phyloP scores from a whole-genome alignment of 768 basidiomycete species.

The Hygrocybe punicea region DNA sequence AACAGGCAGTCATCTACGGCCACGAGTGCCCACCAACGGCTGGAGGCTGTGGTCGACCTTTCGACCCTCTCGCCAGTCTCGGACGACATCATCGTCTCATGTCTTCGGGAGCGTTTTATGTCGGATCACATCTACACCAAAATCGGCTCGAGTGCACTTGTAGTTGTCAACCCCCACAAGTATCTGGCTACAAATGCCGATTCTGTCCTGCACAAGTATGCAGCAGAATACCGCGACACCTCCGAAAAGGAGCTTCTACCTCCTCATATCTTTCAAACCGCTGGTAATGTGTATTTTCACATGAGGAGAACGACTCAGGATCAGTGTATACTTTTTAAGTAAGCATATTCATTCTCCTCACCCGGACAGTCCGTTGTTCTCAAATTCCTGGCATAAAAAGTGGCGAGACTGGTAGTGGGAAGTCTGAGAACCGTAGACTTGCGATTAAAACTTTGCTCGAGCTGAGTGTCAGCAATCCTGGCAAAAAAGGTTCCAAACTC shows the following conservation, averaged over 20 bases:
- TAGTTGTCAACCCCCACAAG: slow-evolving; percentile 93
- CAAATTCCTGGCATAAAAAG: slow-evolving; percentile 39
- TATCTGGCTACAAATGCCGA: slow-evolving; percentile 83
- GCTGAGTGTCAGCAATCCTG: slow-evolving; percentile 79
- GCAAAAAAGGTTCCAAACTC: slow-evolving; percentile 93
- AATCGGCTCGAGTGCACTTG: slow-evolving; percentile 66
- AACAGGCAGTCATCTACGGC: slow-evolving; percentile 25
- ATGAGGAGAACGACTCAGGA: slow-evolving; percentile 94
- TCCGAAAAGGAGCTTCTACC: slow-evolving; percentile 55
- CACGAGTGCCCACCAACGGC: slow-evolving; percentile 58
- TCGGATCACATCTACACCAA: slow-evolving; percentile 76
- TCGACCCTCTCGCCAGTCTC: slow-evolving; percentile 60
- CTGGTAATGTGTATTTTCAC: slow-evolving; percentile 91
- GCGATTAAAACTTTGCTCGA: slow-evolving; percentile 91
- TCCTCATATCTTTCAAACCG: slow-evolving; percentile 91
- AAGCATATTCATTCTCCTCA: slow-evolving; percentile 25
- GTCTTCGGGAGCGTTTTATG: slow-evolving; percentile 84
- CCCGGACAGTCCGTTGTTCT: slow-evolving; percentile 1
- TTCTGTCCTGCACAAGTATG: slow-evolving; percentile 79
- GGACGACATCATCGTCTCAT: slow-evolving; percentile 82
- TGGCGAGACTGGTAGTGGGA: slow-evolving; percentile 90
- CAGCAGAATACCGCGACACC: slow-evolving; percentile 79
- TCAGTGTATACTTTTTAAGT: slow-evolving; percentile 86
- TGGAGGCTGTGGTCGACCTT: slow-evolving; percentile 73
- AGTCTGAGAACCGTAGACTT: slow-evolving; percentile 87